Conservation (phyloP, 106 monocot species). For the Gastrodia elata region DNA sequence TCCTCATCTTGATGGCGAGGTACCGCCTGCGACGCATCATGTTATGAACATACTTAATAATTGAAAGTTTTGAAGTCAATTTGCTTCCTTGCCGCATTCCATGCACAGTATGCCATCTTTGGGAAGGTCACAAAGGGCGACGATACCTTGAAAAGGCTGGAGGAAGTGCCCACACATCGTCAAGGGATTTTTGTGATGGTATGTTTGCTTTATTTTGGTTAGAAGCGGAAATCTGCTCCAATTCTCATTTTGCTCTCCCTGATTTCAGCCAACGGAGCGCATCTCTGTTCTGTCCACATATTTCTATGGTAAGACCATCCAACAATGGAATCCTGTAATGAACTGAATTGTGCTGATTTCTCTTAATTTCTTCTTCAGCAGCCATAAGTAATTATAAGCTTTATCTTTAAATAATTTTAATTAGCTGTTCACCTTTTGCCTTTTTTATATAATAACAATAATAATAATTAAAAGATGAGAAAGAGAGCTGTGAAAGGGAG, state of each 20-base stretch:
- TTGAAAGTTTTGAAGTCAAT: not conserved
- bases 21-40: slow-evolving; percentile 9
- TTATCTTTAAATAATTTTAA: not conserved
- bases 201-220: slow-evolving; percentile 6
- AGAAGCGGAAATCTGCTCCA: not conserved
- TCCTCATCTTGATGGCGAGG: slow-evolving; percentile 93
- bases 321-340: not conserved
- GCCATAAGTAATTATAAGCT: not conserved
- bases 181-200: slow-evolving; percentile 99
- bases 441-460: too few relatives aligned
- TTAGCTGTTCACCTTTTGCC: slow-evolving; percentile 3
- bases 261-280: slow-evolving; percentile 77
- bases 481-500: slow-evolving; percentile 44
- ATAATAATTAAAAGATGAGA: slow-evolving; percentile 47
- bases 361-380: not conserved
- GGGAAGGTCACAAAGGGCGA: slow-evolving; percentile 91
- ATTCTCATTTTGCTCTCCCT: slow-evolving; percentile 9
- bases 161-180: slow-evolving; percentile 85
- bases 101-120: slow-evolving; percentile 84
- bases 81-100: not conserved
- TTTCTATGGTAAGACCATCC: slow-evolving; percentile 94
- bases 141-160: slow-evolving; percentile 76
- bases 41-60: not conserved
- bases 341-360: not conserved
- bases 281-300: slow-evolving; percentile 80